These are phyloP conservation scores for Apiotrichum veenhuisii DNA, from an alignment of 1,284 basidiomycete genomes.

Conservation along the genomic window DNA sequence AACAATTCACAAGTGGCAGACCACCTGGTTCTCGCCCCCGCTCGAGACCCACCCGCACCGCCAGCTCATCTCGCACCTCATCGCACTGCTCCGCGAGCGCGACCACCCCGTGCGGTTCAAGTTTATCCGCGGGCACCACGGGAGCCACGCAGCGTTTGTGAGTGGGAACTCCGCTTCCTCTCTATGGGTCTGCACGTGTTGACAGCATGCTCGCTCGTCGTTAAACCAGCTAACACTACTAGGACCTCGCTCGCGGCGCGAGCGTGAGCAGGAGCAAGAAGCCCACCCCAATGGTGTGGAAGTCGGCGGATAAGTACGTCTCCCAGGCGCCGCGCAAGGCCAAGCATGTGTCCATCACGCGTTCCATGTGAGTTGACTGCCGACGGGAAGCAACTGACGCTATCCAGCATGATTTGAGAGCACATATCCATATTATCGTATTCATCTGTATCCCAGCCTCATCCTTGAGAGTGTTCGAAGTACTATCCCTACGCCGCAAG, in stretches of 20 bases:
- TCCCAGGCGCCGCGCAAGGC: background rate
- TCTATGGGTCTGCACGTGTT: too few species aligned
- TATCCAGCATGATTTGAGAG: background rate
- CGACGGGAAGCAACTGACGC: background rate
- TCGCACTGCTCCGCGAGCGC: conserved; percentile 1
- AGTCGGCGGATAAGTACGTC: background rate
- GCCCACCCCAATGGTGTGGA: background rate
- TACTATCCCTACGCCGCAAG: too few species aligned
- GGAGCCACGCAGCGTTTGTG: background rate
- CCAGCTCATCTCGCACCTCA: background rate
- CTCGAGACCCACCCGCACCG: background rate
- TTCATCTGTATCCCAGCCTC: too few species aligned
- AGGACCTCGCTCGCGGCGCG: background rate
- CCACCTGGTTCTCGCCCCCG: background rate
- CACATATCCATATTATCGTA: too few species aligned
- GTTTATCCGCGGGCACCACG: background rate
- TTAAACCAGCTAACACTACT: background rate
- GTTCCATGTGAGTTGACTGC: background rate
- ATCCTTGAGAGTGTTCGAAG: too few species aligned
- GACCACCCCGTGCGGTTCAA: background rate
- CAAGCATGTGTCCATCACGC: background rate
- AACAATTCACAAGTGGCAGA: background rate
- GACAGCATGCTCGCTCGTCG: too few species aligned
- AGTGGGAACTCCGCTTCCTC: background rate
- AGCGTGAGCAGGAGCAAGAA: too few species aligned